Base-by-base conservation (phyloP, 2,329 filamentous ascomycete species). In the Stromatinia cepivora region DNA sequence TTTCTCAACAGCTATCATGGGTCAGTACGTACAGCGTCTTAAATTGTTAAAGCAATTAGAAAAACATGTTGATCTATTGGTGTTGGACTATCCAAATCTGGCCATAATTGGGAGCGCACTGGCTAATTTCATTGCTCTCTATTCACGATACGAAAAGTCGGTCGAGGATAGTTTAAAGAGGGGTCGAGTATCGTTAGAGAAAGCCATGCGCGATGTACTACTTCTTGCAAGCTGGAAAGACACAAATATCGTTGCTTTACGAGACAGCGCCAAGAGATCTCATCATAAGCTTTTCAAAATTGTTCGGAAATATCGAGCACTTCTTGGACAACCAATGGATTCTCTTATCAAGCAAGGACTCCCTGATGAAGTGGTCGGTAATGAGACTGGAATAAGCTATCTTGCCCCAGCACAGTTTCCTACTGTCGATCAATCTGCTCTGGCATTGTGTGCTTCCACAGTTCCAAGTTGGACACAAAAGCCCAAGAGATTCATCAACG, bases 191-290 rank as follows among this genome's bases (percentile, higher is more conserved):
- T 84, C 86, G 0, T 84, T 98, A n/a, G 94, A 98, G 79, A 97
- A 93, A 80, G 89, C 93, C 69, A 92, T 98, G 85, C 94, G 91
- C 78, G 92, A 98, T 74, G 89, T 97, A n/a, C 86, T 99, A 22
- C 88, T 97, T 66, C 83, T 99, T 75, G 93, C 94, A 10, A 97
- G 93, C 79, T 99, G 96, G 96, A 97, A 97, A 79, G 95, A 99
- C 75, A 97, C 92, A 31, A 99, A 98, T 76, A 96, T 99, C 71
- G 90, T 90, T 61, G 92, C 93, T 0, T 82, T 99, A 22, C 88
- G 90, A 73, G 93, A 97, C 77, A 98, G 94, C 79, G 93, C 95
- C 1, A 90, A 91, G 75, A 90, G 90, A 71, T 97, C 94, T 28
- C 95, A 99, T 77, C 88, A 91, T 76, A 97, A 97, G 79, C 86